Evolutionary conservation across 2,329 filamentous ascomycete genomes (phyloP).

Genomic region (Sporothrix globosa): DNA sequence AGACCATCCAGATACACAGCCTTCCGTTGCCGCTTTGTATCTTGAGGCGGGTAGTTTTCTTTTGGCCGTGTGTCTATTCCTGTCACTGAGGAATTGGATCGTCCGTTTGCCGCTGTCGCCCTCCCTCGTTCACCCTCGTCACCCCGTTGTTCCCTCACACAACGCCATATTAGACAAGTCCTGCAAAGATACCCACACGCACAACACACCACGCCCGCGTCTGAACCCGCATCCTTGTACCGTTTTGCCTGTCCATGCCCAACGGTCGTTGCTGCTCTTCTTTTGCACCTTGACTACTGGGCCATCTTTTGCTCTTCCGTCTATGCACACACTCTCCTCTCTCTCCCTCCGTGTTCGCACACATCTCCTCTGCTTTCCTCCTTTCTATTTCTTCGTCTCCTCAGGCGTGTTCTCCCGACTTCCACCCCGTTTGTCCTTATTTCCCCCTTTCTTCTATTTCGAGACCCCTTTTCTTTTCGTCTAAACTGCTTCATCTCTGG

Average conservation of each 20-base stretch:
- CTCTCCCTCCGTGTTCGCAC: constrained; percentile 5
- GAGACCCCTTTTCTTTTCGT: constrained; percentile 4
- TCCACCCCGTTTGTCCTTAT: constrained; percentile 1
- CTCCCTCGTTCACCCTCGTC: constrained; percentile 11
- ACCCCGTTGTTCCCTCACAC: constrained; percentile 23
- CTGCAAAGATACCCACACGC: constrained; percentile 27
- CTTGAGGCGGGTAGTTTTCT: constrained; percentile 39
- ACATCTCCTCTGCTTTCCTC: neutral
- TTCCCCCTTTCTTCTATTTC: neutral
- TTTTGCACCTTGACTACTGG: neutral
- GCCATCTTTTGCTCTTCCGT: neutral
- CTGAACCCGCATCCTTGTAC: constrained; percentile 29
- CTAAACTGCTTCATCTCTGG: neutral
- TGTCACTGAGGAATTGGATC: neutral
- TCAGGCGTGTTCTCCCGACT: neutral
- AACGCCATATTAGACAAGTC: constrained; percentile 30
- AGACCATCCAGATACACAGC: constrained; percentile 21
- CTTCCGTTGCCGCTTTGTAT: constrained; percentile 33
- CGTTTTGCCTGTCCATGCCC: constrained; percentile 24
- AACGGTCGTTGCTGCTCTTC: constrained; percentile 26
- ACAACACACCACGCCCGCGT: constrained; percentile 24
- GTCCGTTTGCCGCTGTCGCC: constrained; percentile 28
- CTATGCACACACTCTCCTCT: neutral
- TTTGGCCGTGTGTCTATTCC: constrained; percentile 23
- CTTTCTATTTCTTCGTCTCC: constrained; percentile 11